Conservation (phyloP, 805 yeast genomes). For the Pichia thaimueangensis region DNA sequence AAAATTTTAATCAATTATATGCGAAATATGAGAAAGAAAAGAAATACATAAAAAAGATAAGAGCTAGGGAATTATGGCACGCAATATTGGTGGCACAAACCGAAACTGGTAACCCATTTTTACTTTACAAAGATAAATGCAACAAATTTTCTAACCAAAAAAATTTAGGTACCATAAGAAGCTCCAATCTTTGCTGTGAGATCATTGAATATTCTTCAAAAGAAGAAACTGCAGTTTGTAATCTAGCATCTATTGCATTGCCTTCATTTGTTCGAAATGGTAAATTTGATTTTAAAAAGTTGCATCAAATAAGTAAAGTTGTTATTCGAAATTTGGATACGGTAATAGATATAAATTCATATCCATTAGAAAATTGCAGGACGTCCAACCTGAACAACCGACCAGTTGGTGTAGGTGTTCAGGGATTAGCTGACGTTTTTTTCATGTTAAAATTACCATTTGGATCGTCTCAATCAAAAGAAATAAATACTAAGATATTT, state of each 20-base stretch:
- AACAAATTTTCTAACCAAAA: constrained; percentile 83
- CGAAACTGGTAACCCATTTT: constrained; percentile 94
- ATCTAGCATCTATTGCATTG: constrained; percentile 83
- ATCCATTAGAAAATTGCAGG: constrained; percentile 76
- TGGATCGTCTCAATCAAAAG: constrained; percentile 73
- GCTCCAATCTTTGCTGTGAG: constrained; percentile 92
- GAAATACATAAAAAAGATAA: constrained; percentile 55
- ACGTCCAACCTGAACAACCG: constrained; percentile 75
- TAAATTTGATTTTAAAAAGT: constrained; percentile 60
- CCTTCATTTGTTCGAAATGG: constrained; percentile 60
- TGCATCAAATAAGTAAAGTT: constrained; percentile 74
- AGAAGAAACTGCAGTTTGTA: constrained; percentile 95
- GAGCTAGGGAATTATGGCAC: constrained; percentile 89
- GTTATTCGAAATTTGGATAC: constrained; percentile 72
- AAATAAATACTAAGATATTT: constrained; percentile 75
- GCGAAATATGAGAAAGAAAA: constrained; percentile 66
- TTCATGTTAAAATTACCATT: constrained; percentile 77
- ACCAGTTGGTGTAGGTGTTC: constrained; percentile 97
- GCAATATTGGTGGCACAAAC: constrained; percentile 87
- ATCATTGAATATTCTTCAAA: constrained; percentile 86
- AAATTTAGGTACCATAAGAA: constrained; percentile 86
- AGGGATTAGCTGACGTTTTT: constrained; percentile 90
- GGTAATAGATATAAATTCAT: constrained; percentile 77
- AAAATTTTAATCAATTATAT: constrained; percentile 69
- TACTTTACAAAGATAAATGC: constrained; percentile 90